A percentile compares a stretch with the other conserved stretches of the same genome.
Evolutionary conservation across 108 stramenopile genomes (phyloP).

Genomic region (Pseudonitzschia multistriata): DNA sequence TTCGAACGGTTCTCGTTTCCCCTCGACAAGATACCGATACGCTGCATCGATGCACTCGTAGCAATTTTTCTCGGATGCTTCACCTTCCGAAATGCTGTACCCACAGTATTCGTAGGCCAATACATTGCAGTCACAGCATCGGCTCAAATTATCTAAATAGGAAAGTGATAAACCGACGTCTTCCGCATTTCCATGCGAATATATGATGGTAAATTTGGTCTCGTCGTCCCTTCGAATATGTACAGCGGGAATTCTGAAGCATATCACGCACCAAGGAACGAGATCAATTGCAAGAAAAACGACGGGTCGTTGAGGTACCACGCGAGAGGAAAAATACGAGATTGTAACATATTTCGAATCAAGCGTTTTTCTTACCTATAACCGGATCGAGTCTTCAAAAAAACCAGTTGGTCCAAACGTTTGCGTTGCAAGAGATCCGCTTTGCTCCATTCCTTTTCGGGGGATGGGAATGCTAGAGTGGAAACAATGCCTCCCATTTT

Average conservation of each 20-base stretch:
- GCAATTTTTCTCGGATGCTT: slow-evolving; percentile 65
- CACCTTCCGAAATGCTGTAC: slow-evolving; percentile 31
- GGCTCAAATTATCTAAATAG: slow-evolving; percentile 79
- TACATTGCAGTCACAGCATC: slow-evolving; percentile 82
- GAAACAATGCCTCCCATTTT: slow-evolving; percentile 8
- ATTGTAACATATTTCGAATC: not conserved
- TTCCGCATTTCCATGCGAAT: slow-evolving; percentile 91
- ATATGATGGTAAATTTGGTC: slow-evolving; percentile 74
- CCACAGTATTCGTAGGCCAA: slow-evolving; percentile 91
- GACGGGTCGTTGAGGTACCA: not conserved
- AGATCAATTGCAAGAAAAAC: not conserved
- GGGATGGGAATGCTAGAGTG: not conserved
- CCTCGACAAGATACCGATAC: slow-evolving; percentile 67
- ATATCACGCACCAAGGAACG: not conserved
- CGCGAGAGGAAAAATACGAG: not conserved
- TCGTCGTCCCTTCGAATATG: slow-evolving; percentile 17
- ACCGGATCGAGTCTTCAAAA: slow-evolving; percentile 11
- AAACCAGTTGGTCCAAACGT: not conserved
- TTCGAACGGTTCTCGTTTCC: not conserved
- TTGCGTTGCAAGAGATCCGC: not conserved
- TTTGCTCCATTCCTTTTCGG: slow-evolving; percentile 9
- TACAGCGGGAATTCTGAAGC: not conserved
- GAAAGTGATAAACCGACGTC: slow-evolving; percentile 86
- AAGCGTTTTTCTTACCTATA: slow-evolving; percentile 1
- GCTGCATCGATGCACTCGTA: slow-evolving; percentile 94